These are phyloP conservation scores for Gynandropsis gynandra DNA, from an alignment of 345 rosid species.

Conservation along the genomic window DNA sequence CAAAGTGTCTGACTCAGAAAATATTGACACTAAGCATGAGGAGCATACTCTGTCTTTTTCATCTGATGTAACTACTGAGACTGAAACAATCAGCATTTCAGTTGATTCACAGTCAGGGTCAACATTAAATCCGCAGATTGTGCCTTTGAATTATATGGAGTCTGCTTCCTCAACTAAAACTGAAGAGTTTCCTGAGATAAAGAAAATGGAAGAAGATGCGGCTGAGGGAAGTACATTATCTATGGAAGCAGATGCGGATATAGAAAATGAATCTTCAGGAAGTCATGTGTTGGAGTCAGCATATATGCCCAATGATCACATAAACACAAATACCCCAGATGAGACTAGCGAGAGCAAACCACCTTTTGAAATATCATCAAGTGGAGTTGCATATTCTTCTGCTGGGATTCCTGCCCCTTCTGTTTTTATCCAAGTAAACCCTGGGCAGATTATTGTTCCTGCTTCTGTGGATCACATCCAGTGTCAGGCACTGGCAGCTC, in stretches of 20 bases:
- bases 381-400: conserved; percentile 35
- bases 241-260: conserved; percentile 30
- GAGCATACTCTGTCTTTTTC: conserved; percentile 28
- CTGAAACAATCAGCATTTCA: conserved; percentile 24
- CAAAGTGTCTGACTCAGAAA: conserved; percentile 23
- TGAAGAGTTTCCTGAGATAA: conserved; percentile 33
- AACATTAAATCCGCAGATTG: conserved; percentile 28
- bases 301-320: conserved; percentile 30
- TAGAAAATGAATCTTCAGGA: conserved; percentile 31
- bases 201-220: conserved; percentile 23
- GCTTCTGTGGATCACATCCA: conserved; percentile 82
- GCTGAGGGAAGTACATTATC: conserved; percentile 31
- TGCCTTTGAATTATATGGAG: conserved; percentile 25
- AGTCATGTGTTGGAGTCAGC: conserved; percentile 31
- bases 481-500: conserved; percentile 75
- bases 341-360: conserved; percentile 26
- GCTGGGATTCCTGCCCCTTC: conserved; percentile 93
- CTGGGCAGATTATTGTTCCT: conserved; percentile 79
- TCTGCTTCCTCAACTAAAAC: conserved; percentile 21
- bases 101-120: conserved; percentile 34
- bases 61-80: conserved; percentile 27
- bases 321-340: conserved; percentile 24
- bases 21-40: conserved; percentile 22
- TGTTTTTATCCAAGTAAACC: conserved; percentile 48
- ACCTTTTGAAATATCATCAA: conserved; percentile 30